phyloP scores from a whole-genome alignment of 192 early-diverging fungal genomes.

The Diversispora epigaea region DNA sequence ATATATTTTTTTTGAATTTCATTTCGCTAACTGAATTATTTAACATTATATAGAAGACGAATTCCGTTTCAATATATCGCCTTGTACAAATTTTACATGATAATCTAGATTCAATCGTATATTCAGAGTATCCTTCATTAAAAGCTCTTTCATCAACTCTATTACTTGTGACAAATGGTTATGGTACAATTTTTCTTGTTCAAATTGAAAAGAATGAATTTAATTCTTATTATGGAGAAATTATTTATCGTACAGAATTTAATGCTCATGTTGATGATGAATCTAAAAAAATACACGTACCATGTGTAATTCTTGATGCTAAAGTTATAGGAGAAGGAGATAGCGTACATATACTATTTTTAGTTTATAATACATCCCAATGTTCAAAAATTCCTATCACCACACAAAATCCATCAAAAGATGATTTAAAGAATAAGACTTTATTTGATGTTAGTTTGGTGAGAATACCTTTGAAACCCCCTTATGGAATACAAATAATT shows the following conservation, averaged over 20 bases:
- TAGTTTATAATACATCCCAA: constrained; percentile 22
- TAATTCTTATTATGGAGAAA: constrained; percentile 5
- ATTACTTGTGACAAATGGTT: constrained; percentile 39
- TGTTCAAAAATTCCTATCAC: neutral
- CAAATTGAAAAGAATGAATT: neutral
- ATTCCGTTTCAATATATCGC: neutral
- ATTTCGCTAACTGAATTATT: neutral
- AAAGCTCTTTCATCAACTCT: constrained; percentile 30
- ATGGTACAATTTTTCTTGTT: constrained; percentile 38
- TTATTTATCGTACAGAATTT: constrained; percentile 3
- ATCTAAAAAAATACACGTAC: constrained; percentile 36
- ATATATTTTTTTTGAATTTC: neutral
- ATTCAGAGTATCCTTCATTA: constrained; percentile 38
- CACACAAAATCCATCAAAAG: neutral
- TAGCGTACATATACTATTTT: constrained; percentile 16
- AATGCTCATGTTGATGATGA: constrained; percentile 30
- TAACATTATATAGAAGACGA: neutral
- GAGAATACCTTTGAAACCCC: neutral
- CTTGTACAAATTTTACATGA: constrained; percentile 2
- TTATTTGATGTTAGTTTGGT: constrained; percentile 34
- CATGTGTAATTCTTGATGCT: constrained; percentile 39
- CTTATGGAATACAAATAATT: constrained; percentile 11
- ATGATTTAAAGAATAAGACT: constrained; percentile 4
- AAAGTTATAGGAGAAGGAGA: constrained; percentile 30
- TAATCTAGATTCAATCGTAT: neutral